These are phyloP conservation scores for Eragrostis nindensis DNA, from an alignment of 176 grass and related monocot genomes.

Conservation along the genomic window DNA sequence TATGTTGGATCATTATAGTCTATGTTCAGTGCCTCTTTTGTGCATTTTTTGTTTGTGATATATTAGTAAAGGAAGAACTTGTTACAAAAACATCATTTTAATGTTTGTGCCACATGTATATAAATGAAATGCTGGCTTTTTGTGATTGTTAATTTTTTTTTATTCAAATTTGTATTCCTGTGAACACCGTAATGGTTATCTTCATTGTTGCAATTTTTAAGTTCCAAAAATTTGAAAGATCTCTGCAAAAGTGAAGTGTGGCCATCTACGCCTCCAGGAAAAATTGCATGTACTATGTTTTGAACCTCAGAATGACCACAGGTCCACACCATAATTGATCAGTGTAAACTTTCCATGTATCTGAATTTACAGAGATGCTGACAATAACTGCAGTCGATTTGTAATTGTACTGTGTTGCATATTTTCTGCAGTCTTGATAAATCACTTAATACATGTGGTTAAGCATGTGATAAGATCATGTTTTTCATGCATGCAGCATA, in stretches of 20 bases:
- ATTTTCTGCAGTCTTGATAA: background rate
- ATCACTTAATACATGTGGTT: slow-evolving; percentile 10
- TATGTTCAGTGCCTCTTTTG: background rate
- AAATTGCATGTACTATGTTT: background rate
- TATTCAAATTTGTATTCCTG: background rate
- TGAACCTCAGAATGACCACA: background rate
- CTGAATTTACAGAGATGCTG: background rate
- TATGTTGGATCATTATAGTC: background rate
- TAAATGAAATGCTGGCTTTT: background rate
- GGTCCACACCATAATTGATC: background rate
- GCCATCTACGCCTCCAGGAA: background rate
- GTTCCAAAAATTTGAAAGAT: background rate
- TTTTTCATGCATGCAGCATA: slow-evolving; percentile 62
- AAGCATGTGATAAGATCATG: slow-evolving; percentile 17
- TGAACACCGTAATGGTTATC: background rate
- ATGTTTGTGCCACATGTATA: background rate
- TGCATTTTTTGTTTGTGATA: background rate
- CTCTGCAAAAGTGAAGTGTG: background rate
- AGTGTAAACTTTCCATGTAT: background rate
- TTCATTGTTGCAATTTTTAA: background rate
- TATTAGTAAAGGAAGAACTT: background rate
- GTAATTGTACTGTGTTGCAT: background rate
- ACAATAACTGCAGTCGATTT: background rate
- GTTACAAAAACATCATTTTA: background rate
- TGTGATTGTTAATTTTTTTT: too few relatives aligned